Percentiles rank a stretch among this genome's conserved stretches.
These are phyloP conservation scores for Suillus clintonianus DNA, from an alignment of 768 basidiomycete genomes.

Conservation along the genomic window DNA sequence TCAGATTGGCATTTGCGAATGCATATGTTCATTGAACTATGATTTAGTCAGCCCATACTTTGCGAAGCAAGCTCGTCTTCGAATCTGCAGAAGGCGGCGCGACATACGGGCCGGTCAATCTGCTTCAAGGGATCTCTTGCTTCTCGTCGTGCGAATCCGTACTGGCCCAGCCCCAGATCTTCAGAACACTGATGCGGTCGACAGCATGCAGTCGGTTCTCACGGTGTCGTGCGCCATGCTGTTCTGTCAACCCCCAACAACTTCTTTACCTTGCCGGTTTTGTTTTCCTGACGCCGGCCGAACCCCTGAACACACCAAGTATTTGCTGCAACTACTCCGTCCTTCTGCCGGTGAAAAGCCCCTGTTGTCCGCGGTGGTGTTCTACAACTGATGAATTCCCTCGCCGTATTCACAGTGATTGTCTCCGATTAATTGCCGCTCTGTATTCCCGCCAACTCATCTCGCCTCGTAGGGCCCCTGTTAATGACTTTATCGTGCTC, in stretches of 20 bases:
- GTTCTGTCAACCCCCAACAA: constrained; percentile 3
- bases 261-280: background rate
- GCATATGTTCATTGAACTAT: background rate
- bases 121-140: no score
- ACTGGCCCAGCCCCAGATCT: background rate
- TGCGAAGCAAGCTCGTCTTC: background rate
- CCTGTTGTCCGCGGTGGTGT: background rate
- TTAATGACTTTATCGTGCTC: background rate
- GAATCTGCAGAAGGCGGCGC: background rate
- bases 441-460: no score
- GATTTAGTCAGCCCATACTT: background rate
- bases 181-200: background rate
- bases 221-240: background rate
- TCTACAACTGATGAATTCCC: background rate
- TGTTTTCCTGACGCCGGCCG: background rate
- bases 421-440: background rate
- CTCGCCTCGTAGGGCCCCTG: background rate
- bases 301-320: background rate
- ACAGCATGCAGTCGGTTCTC: background rate
- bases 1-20: background rate
- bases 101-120: background rate
- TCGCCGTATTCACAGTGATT: background rate
- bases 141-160: background rate
- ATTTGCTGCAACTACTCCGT: background rate
- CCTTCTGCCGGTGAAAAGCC: background rate